Evolutionary conservation across 1,139 yeast species (phyloP), one percentile per base, ranked within the genome.

Genomic region (Yamadazyma blattariae): DNA sequence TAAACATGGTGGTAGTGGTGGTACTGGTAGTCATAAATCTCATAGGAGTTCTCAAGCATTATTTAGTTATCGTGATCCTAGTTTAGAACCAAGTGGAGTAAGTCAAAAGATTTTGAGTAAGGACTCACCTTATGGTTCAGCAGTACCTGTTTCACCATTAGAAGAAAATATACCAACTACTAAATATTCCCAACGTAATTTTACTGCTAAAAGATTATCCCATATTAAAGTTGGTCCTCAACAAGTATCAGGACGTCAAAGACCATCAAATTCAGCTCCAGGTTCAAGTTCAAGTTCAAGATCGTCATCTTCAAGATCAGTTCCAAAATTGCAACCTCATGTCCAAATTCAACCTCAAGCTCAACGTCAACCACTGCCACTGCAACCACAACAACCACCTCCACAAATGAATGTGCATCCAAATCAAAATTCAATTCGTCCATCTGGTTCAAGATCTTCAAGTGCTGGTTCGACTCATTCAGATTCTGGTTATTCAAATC

Each of bases 161-260:
- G 49, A 47, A 17, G 50, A 45, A 19, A 50, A 50, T 23, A 33
- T 50, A 23, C 41, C 44, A 21, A 28, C 46, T 19, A 43, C 48
- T 11, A 44, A 46, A 30, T 48, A 38, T 31, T 32, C 45, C 19
- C 50, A 50, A 31, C 50, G 40, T 33, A 49, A 47, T 28, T 39
- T 48, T 22, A 50, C 53, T 2, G 48, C 51, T 9, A 49, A 50
- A 29, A 36, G 49, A 19, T 39, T 49, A 16, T 48, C 53, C 5
- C 52, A 49, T 29, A 40, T 49, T 9, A 34, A 37, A 20, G 32
- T 30, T 7, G 26, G 16, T n/a, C 38, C 37, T 7, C 37, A 37
- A 23, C 25, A 25, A 22, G 7, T 5, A 17, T 5, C 7, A 5
- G 34, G 29, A 24, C 22, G 26, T 21, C 30, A 32, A 26, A 12